Percentiles rank a stretch among this genome's conserved stretches.
Evolutionary conservation across 1,139 yeast species (phyloP).

Genomic region (Taiozyma sp.): DNA sequence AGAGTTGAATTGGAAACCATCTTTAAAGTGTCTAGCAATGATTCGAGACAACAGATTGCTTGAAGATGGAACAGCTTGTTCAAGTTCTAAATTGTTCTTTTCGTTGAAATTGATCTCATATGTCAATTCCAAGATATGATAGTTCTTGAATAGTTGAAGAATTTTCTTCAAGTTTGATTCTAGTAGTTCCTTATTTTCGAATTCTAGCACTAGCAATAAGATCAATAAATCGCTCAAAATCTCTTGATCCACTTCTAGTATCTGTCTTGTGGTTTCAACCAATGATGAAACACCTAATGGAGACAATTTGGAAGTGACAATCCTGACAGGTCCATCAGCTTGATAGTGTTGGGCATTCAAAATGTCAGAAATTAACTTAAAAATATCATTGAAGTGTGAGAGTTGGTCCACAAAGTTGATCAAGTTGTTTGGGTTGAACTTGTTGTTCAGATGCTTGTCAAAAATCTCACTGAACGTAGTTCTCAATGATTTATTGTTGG

Average conservation of each 20-base stretch:
- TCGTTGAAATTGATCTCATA: slow-evolving; percentile 15
- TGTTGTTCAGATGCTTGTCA: slow-evolving; percentile 27
- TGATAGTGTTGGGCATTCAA: slow-evolving; percentile 7
- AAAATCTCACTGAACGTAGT: slow-evolving; percentile 32
- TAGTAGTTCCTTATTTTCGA: slow-evolving; percentile 20
- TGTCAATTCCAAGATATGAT: slow-evolving; percentile 13
- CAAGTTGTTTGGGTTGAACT: slow-evolving; percentile 27
- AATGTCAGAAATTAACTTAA: slow-evolving; percentile 14
- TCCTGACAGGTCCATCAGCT: neutral
- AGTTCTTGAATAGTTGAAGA: slow-evolving; percentile 13
- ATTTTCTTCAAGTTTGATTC: slow-evolving; percentile 13
- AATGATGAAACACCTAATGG: slow-evolving; percentile 14
- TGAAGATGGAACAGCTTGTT: slow-evolving; percentile 10
- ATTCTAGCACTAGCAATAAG: slow-evolving; percentile 31
- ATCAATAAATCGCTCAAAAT: slow-evolving; percentile 29
- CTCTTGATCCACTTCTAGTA: slow-evolving; percentile 22
- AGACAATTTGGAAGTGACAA: slow-evolving; percentile 16
- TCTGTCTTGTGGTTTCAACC: slow-evolving; percentile 19
- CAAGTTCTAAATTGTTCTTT: slow-evolving; percentile 15
- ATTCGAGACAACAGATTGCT: slow-evolving; percentile 14
- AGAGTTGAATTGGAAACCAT: slow-evolving; percentile 21
- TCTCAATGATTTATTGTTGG: slow-evolving; percentile 16
- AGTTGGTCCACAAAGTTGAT: slow-evolving; percentile 29
- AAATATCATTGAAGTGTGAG: slow-evolving; percentile 25
- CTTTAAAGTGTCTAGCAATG: slow-evolving; percentile 8